Evolutionary conservation across 768 basidiomycete species (phyloP).

Genomic region (Ramaria sp.): DNA sequence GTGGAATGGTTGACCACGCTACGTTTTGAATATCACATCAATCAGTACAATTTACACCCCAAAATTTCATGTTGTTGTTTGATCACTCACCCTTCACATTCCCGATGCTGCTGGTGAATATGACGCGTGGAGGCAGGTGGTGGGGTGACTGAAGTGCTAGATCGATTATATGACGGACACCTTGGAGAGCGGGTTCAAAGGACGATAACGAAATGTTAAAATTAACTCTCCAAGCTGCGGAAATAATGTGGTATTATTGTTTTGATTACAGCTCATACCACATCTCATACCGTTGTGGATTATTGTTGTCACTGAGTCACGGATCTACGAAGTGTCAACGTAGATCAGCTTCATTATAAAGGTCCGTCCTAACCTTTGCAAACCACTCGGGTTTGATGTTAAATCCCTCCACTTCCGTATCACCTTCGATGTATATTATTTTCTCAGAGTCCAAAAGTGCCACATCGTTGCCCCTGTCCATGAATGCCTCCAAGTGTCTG

Average conservation of each 20-base stretch:
- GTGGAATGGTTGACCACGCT: neutral
- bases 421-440: slow-evolving; percentile 16
- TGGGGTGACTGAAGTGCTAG: slow-evolving; percentile 17
- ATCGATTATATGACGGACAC: too few species aligned
- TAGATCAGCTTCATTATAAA: too few species aligned
- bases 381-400: slow-evolving; percentile 2
- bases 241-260: too few species aligned
- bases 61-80: neutral
- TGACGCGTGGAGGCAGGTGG: slow-evolving; percentile 3
- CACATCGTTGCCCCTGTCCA: slow-evolving; percentile 15
- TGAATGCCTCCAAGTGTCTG: slow-evolving; percentile 12
- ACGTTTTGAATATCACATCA: neutral
- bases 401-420: slow-evolving; percentile 8
- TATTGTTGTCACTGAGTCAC: slow-evolving; percentile 7
- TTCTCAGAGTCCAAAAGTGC: too few species aligned
- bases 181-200: too few species aligned
- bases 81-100: slow-evolving; percentile 9
- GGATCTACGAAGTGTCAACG: too few species aligned
- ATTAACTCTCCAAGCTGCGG: too few species aligned
- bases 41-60: neutral
- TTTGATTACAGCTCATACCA: too few species aligned
- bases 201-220: too few species aligned
- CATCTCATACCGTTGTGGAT: slow-evolving; percentile 12
- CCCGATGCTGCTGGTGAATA: slow-evolving; percentile 11
- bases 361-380: slow-evolving; percentile 8